phyloP scores from a whole-genome alignment of 2,329 filamentous ascomycete genomes.

The Cercospora sojina region DNA sequence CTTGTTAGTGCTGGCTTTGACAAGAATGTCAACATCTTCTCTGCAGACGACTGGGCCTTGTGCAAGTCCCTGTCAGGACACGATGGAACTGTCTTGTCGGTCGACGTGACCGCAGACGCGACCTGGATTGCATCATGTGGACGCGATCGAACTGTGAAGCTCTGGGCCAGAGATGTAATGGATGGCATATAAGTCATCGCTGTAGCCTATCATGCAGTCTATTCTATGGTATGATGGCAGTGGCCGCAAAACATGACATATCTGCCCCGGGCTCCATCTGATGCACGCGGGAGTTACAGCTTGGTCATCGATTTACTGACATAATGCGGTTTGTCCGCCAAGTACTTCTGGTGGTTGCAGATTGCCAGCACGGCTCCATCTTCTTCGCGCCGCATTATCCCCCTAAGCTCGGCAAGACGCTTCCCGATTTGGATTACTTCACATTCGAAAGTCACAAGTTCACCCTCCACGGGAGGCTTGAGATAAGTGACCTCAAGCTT shows the following conservation, averaged over 20 bases:
- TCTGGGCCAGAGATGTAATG: constrained; percentile 86
- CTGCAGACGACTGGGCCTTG: constrained; percentile 91
- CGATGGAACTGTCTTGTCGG: constrained; percentile 85
- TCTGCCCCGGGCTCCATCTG: not conserved
- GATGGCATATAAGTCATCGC: constrained; percentile 42
- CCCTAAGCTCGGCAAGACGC: constrained; percentile 41
- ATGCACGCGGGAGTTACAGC: not conserved
- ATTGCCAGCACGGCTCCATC: constrained; percentile 33
- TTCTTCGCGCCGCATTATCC: constrained; percentile 40
- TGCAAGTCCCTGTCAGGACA: constrained; percentile 87
- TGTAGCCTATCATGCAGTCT: not conserved
- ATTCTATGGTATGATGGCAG: not conserved
- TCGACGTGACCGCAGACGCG: constrained; percentile 81
- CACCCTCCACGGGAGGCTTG: constrained; percentile 41
- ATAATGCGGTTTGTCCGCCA: constrained; percentile 18
- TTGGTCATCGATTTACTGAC: not conserved
- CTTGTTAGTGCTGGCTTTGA: constrained; percentile 91
- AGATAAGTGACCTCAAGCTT: constrained; percentile 48
- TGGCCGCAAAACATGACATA: not conserved
- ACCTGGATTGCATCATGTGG: constrained; percentile 94
- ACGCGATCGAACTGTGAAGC: constrained; percentile 90
- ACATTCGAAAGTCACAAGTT: constrained; percentile 42
- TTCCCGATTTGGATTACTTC: constrained; percentile 46
- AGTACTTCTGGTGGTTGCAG: constrained; percentile 33
- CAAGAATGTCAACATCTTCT: constrained; percentile 92